Conservation (phyloP, 2,329 filamentous ascomycete species). For the Fusarium anguioides region DNA sequence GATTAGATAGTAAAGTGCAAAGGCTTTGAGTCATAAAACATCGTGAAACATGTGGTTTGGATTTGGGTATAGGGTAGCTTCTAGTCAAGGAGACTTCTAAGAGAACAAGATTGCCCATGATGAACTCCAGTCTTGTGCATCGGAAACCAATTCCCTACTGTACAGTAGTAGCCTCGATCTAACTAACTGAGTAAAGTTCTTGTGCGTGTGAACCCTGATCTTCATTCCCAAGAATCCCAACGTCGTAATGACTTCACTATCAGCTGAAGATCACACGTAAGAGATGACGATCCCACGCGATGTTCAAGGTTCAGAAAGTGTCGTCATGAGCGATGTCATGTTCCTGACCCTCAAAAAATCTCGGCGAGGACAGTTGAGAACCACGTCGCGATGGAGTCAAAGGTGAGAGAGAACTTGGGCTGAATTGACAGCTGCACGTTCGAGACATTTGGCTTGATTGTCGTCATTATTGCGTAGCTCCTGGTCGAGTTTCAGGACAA, state of each 20-base stretch:
- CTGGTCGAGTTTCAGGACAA: background rate
- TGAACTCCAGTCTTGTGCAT: background rate
- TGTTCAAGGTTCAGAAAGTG: background rate
- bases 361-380: background rate
- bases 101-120: background rate
- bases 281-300: conserved; percentile 1
- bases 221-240: background rate
- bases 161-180: too few relatives aligned
- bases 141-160: background rate
- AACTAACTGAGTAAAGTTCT: background rate
- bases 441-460: background rate
- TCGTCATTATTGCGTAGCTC: conserved; percentile 12
- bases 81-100: too few relatives aligned
- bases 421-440: background rate
- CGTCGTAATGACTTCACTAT: conserved; percentile 13
- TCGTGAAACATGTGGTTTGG: background rate
- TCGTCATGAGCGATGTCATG: conserved; percentile 25
- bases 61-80: conserved; percentile 25
- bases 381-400: background rate
- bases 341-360: conserved; percentile 1
- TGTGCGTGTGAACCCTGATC: conserved; percentile 4
- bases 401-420: background rate
- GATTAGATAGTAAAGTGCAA: background rate
- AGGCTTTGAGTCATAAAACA: conserved; percentile 3
- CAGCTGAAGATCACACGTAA: background rate